Evolutionary conservation across 345 rosid species (phyloP), one percentile per base, ranked within the genome.

Genomic region (Citrus sinensis): DNA sequence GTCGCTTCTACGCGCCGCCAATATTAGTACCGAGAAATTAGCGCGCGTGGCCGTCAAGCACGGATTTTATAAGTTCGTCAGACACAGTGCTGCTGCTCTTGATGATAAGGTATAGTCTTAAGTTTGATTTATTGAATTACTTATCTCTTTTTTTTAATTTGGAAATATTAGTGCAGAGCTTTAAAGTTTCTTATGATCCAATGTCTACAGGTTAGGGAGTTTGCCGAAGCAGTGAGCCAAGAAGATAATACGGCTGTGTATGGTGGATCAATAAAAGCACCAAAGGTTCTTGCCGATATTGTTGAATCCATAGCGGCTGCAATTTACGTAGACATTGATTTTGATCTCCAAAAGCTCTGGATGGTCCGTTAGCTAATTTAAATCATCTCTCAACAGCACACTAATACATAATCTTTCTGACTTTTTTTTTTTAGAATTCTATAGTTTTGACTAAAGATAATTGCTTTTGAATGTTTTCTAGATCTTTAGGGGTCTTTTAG

Each of bases 241-340:
- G 97, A 92, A 84, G 86, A 88, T 60, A 81, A 81, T 22, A 40
- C 82, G 2, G 90, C 83, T 9, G 77, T 77, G 0, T 78, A 92
- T 74, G 95, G 97, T 32, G 98, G 97, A 30, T 76, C 85, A 37
- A 81, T 92, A 42, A 92, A 90, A 87, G 98, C 97, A 4, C 97
- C 98, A 0, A 93, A 94, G 85, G 77, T 93, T 71, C 92, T 94
- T 5, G 97, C 98, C 19, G 95, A 94, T 32, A 79, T 93, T 14
- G 83, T 93, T 4, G 98, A 94, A 76, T 87, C 98, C 56, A 25
- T 94, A 46, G 97, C 91, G 1, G 97, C 92, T 72, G 98, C 98
- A 7, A 65, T 94, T 19, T 94, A 86, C 37, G 40, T 92, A 6
- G 98, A 94, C 67, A 25, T 90, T 46, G 46, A 81, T 40, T 89